Conservation (phyloP, 1,284 basidiomycete genomes). For the Sporisorium sorghi region DNA sequence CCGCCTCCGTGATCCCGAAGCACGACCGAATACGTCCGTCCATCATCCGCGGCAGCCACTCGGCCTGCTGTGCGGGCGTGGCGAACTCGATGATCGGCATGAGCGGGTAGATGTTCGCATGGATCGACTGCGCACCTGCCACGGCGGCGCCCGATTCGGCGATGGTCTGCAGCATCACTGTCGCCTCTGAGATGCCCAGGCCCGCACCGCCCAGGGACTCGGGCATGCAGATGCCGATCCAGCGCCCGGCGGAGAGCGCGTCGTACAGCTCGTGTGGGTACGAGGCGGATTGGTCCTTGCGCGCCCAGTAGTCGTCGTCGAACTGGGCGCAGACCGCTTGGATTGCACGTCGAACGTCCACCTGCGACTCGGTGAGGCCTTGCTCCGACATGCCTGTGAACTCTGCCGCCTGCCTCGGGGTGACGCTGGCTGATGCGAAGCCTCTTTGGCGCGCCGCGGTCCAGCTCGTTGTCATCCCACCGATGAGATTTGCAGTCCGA, state of each 20-base stretch:
- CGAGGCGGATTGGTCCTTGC: conserved; percentile 37
- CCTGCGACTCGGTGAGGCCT: conserved; percentile 52
- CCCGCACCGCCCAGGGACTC: conserved; percentile 65
- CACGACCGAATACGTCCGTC: conserved; percentile 68
- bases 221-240: conserved; percentile 58
- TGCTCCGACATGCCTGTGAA: conserved; percentile 49
- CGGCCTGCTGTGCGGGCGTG: conserved; percentile 51
- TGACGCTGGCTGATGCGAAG: conserved; percentile 8
- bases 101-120: conserved; percentile 59
- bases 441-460: not conserved
- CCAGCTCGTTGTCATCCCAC: not conserved
- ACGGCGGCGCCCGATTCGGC: conserved; percentile 67
- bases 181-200: conserved; percentile 70
- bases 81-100: conserved; percentile 60
- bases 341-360: conserved; percentile 51
- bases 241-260: conserved; percentile 36
- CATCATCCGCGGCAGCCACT: conserved; percentile 69
- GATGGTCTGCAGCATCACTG: conserved; percentile 70
- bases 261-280: conserved; percentile 60
- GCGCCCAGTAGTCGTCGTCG: conserved; percentile 51
- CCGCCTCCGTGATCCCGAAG: conserved; percentile 70
- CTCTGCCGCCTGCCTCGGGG: conserved; percentile 2
- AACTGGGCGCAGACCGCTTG: conserved; percentile 41
- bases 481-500: too few species aligned
- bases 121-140: conserved; percentile 54